These are phyloP conservation scores for Epichloe sp. DNA, from an alignment of 2,329 filamentous ascomycete genomes.

Conservation along the genomic window DNA sequence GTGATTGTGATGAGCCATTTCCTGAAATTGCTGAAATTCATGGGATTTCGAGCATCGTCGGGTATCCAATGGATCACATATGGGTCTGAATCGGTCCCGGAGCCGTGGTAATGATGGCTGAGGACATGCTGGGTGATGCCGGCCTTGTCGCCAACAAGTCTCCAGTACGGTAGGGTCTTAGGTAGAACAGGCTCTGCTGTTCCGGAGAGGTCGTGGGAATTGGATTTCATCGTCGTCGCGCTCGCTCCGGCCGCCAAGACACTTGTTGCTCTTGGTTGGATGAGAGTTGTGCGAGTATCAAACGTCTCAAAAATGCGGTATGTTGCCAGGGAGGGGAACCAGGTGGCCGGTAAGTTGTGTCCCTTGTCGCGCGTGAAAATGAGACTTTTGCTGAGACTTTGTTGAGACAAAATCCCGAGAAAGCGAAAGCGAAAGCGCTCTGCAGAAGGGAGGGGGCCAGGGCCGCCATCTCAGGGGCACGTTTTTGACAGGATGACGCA, in stretches of 20 bases:
- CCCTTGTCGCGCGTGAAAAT: too few relatives aligned
- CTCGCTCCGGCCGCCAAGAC: neutral
- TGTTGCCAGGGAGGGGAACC: too few relatives aligned
- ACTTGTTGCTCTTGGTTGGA: neutral
- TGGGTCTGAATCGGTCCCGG: slow-evolving; percentile 49
- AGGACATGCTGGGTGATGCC: slow-evolving; percentile 38
- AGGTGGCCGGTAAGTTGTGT: too few relatives aligned
- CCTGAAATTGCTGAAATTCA: slow-evolving; percentile 36
- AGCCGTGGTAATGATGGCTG: slow-evolving; percentile 36
- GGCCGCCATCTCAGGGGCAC: neutral
- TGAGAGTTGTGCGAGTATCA: neutral
- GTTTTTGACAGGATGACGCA: neutral
- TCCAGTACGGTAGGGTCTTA: slow-evolving; percentile 8
- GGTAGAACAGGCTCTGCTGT: neutral
- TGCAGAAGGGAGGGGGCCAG: neutral
- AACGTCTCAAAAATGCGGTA: neutral
- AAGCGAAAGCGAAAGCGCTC: too few relatives aligned
- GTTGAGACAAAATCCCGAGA: too few relatives aligned
- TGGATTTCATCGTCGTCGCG: neutral
- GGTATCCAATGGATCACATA: slow-evolving; percentile 51
- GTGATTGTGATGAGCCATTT: slow-evolving; percentile 52
- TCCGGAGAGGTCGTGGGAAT: neutral
- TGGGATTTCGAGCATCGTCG: slow-evolving; percentile 51
- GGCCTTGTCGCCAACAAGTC: slow-evolving; percentile 36
- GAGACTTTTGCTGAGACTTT: too few relatives aligned